A percentile compares a stretch with the other conserved stretches of the same genome.
These are phyloP conservation scores for Hypoxylon sp. DNA, from an alignment of 2,329 filamentous ascomycete species.

Conservation along the genomic window DNA sequence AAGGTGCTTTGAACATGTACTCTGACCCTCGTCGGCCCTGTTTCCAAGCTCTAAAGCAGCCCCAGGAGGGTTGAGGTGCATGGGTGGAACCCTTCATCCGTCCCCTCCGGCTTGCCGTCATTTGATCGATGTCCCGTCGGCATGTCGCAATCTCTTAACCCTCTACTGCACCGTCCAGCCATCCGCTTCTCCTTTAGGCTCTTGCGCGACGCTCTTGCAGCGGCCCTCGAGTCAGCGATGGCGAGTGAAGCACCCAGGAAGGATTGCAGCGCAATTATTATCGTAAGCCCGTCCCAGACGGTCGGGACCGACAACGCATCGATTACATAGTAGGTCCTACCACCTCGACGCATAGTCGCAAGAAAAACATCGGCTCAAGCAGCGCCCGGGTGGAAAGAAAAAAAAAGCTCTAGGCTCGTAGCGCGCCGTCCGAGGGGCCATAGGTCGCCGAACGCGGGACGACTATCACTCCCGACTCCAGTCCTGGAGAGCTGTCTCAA, in stretches of 20 bases:
- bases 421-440: conserved; percentile 12
- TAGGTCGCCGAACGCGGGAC: conserved; percentile 26
- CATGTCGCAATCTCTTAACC: conserved; percentile 42
- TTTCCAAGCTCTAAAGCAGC: conserved; percentile 2
- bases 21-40: not conserved
- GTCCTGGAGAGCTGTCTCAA: conserved; percentile 22
- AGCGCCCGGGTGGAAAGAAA: conserved; percentile 14
- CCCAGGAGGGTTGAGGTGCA: conserved; percentile 14
- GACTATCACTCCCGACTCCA: conserved; percentile 31
- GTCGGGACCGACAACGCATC: conserved; percentile 42
- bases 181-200: conserved; percentile 41
- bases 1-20: conserved; percentile 20
- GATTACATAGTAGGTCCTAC: conserved; percentile 11
- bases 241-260: conserved; percentile 15
- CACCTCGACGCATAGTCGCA: conserved; percentile 20
- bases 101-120: conserved; percentile 42
- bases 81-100: conserved; percentile 30
- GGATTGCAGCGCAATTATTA: conserved; percentile 37
- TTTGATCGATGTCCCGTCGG: conserved; percentile 40
- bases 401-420: conserved; percentile 9
- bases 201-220: conserved; percentile 27
- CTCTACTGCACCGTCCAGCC: conserved; percentile 26
- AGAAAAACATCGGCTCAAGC: conserved; percentile 20
- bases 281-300: conserved; percentile 35
- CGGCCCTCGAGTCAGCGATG: conserved; percentile 25